Conservation (phyloP, 2,329 filamentous ascomycete genomes). For the Trichophyton rubrum region DNA sequence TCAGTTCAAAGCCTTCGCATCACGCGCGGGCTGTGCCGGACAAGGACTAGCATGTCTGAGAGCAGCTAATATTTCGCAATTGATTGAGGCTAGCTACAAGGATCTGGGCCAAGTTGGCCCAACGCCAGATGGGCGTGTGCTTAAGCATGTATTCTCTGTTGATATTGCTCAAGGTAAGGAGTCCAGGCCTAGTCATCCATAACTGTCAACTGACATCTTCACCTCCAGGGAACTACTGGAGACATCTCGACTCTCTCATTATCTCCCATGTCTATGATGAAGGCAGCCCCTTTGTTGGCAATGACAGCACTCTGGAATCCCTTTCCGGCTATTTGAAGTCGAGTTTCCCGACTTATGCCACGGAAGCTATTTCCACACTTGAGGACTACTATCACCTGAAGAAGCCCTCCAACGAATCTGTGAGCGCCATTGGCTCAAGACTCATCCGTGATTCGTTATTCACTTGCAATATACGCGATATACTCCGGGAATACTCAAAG, state of each 20-base stretch:
- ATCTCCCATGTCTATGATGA: conserved; percentile 26
- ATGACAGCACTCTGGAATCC: background rate
- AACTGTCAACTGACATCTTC: background rate
- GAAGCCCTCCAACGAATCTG: background rate
- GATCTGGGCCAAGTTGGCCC: background rate
- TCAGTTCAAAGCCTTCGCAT: background rate
- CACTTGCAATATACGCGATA: background rate
- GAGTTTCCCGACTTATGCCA: background rate
- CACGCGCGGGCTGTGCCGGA: background rate
- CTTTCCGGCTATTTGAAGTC: background rate
- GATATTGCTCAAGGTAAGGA: conserved; percentile 20
- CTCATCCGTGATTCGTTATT: background rate
- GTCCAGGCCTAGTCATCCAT: background rate
- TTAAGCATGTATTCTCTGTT: conserved; percentile 19
- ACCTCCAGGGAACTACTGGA: conserved; percentile 22
- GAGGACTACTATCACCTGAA: background rate
- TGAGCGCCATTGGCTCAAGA: background rate
- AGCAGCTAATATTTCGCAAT: background rate
- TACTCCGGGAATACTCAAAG: background rate
- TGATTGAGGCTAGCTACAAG: background rate
- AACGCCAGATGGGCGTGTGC: background rate
- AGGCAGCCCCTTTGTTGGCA: conserved; percentile 17
- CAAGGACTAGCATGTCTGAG: background rate
- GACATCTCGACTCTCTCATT: conserved; percentile 21
- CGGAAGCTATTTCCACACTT: background rate